These are phyloP conservation scores for Ustilago cynodontis DNA, from an alignment of 1,284 basidiomycete genomes.

Conservation along the genomic window DNA sequence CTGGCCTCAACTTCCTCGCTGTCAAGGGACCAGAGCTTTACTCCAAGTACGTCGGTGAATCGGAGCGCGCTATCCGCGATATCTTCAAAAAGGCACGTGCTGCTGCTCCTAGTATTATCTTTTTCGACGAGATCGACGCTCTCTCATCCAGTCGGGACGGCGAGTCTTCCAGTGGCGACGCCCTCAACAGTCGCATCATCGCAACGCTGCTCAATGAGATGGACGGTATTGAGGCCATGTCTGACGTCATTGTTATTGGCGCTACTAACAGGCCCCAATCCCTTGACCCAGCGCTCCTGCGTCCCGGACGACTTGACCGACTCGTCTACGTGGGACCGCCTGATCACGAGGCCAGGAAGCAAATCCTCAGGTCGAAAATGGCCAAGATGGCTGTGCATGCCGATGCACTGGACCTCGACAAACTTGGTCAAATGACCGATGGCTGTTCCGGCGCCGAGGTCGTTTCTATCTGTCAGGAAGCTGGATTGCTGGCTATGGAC, in stretches of 20 bases:
- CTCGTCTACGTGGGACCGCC: conserved; percentile 95
- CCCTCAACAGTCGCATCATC: conserved; percentile 86
- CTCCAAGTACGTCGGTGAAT: conserved; percentile 98
- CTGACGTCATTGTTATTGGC: conserved; percentile 92
- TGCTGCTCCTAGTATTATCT: conserved; percentile 92
- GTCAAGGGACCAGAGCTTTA: conserved; percentile 97
- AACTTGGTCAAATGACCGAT: conserved; percentile 79
- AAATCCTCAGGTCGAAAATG: conserved; percentile 85
- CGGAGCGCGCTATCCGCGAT: conserved; percentile 91
- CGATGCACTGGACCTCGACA: conserved; percentile 77
- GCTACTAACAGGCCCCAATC: conserved; percentile 96
- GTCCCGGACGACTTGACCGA: conserved; percentile 94
- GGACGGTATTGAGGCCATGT: conserved; percentile 94
- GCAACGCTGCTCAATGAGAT: conserved; percentile 93
- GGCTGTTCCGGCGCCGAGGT: conserved; percentile 98
- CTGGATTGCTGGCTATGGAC: conserved; percentile 90
- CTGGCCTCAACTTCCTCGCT: conserved; percentile 96
- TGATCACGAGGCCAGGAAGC: conserved; percentile 80
- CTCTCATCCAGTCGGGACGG: conserved; percentile 82
- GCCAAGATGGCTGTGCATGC: conserved; percentile 81
- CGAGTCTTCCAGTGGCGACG: conserved; percentile 72
- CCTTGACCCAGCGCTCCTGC: conserved; percentile 92
- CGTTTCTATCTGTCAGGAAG: conserved; percentile 92
- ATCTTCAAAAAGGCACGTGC: conserved; percentile 94
- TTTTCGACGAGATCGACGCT: conserved; percentile 98